These are phyloP conservation scores for Coleophoma eucalyptorum DNA, from an alignment of 2,329 filamentous ascomycete species.

Conservation along the genomic window DNA sequence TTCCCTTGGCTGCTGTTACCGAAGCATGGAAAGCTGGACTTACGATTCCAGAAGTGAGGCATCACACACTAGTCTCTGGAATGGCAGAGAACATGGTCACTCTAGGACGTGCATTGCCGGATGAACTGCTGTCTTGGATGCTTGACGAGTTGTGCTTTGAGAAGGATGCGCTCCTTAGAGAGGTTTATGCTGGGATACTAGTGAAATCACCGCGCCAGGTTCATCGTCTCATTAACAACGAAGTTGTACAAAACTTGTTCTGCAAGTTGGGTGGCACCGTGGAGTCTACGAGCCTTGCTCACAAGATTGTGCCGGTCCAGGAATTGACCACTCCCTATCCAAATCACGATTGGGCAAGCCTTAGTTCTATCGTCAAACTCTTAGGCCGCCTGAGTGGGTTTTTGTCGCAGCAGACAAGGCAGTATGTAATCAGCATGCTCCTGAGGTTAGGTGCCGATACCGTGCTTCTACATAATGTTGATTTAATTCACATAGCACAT, in stretches of 20 bases:
- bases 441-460: constrained; percentile 53
- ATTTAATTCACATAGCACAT: constrained; percentile 37
- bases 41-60: constrained; percentile 43
- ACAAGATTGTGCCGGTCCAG: constrained; percentile 14
- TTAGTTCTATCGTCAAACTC: constrained; percentile 19
- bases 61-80: constrained; percentile 59
- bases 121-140: constrained; percentile 65
- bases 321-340: constrained; percentile 16
- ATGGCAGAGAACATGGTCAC: constrained; percentile 51
- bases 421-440: constrained; percentile 41
- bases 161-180: constrained; percentile 48
- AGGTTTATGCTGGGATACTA: constrained; percentile 55
- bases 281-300: constrained; percentile 32
- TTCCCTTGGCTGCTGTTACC: constrained; percentile 15
- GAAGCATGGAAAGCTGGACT: constrained; percentile 27
- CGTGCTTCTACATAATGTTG: constrained; percentile 39
- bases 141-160: constrained; percentile 55
- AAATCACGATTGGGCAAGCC: constrained; percentile 20
- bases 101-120: constrained; percentile 45
- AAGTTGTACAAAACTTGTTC: constrained; percentile 51
- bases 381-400: constrained; percentile 20
- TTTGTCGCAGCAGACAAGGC: constrained; percentile 14
- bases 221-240: constrained; percentile 38
- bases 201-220: constrained; percentile 40
- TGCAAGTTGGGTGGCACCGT: constrained; percentile 51